Base-by-base conservation (phyloP, 805 yeast species). In the Cyberlindnera lachancei region DNA sequence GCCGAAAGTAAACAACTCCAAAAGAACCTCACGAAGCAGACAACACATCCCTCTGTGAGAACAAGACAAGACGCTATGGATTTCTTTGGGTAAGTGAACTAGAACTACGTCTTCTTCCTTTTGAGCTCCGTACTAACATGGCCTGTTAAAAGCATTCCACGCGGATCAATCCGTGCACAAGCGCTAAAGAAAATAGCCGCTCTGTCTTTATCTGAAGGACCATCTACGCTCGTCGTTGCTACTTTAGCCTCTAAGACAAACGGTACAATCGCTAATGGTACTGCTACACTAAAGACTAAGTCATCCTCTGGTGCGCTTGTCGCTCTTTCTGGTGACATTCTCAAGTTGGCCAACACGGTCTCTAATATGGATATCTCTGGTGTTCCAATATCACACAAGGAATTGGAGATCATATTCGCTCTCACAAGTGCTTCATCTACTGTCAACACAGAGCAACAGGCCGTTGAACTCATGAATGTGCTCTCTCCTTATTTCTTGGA, bases 321-420 rank as follows among this genome's bases (percentile, higher is more conserved):
- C 7, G 15, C 36, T 3, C 29, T 43, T 21, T 14, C 38, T 11
- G 46, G 47, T 18, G 53, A 50, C 24, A 30, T 39, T 4, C 22
- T 34, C 21, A 49, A 37, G 31, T 35, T 51, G 10, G 31, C 44
- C 2, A 35, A 36, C 6, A 41, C 46, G 6, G 33, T 51, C 5
- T 14, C 37, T 3, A 25, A 27, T 8, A 23, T 29, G 5, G 46
- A 50, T 25, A 35, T 46, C 2, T 44, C 54, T 6, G 19, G 31
- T 23, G 41, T 45, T 20, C 53, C 54, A 26, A 46, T 51, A 23
- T 55, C 73, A 2, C 55, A 63, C 24, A 70, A 66, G 36, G 81
- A 76, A 38, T 63, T 68, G 48, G 82, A 76, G 44, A 64, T 71
- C 10, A 51, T 76, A 31, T 34, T 68, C 25, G 73, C 81, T 0